Base-by-base conservation (phyloP, 306 rosid genomes). In the Ammopiptanthus mongolicus region DNA sequence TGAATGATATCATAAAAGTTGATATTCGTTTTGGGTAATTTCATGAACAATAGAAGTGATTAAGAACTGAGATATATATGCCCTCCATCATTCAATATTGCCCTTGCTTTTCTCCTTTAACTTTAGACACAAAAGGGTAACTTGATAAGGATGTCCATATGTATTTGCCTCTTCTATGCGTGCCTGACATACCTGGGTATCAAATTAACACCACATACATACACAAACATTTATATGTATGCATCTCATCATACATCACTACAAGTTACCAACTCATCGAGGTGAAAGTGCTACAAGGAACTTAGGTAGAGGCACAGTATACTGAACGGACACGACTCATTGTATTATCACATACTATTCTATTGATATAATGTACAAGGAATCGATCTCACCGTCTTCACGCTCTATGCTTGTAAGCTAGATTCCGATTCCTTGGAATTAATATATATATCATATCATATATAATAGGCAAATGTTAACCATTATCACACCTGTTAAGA, bases 341-440 rank as follows among this genome's bases (percentile, higher is more conserved):
- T 42, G 22, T 44, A 46, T 18, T 19, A 41, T 41, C 47, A 34
- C 42, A 18, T 0, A n/a, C 12, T 53, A 3, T 21, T 53, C 0
- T 44, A 55, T 28, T 6, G 14, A 60, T 8, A 18, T 21, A 37
- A 23, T 73, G 58, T 55, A 64, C 10, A 65, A 3, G 57, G 64
- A 80, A 36, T 36, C 41, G 68, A 36, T 36, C 41, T 75, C 19
- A 19, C 55, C 19, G 31, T 71, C 61, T 75, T 75, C 64, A 62
- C 71, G 44, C 53, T 58, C 46, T 44, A 44, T 42, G 39, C 33
- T 55, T 65, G 67, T 67, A 44, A 48, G 14, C 36, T 10, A 66
- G 74, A 67, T 67, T 68, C 63, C 1, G 63, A 53, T 81, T 75
- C 81, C 73, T 19, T 28, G 46, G 55, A 64, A 25, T 25, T 25